Base-by-base conservation (phyloP, 306 rosid species). In the Vigna unguiculata region DNA sequence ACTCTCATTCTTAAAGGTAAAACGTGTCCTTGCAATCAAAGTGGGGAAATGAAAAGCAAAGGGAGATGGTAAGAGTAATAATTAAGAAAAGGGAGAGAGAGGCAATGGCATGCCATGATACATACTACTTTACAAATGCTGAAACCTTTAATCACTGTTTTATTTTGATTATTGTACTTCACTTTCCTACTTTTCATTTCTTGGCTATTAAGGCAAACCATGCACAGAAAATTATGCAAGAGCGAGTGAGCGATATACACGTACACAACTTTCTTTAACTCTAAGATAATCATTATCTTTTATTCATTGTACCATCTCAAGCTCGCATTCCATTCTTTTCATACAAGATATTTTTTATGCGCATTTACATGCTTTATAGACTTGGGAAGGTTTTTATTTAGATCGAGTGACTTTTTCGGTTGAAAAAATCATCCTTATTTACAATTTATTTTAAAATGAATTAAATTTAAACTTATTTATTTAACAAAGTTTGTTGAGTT, bases 321-420 rank as follows among this genome's bases (percentile, higher is more conserved):
- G 17, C 10, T 40, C 38, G 20, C 34, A 64, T 79, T 49, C 51
- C 16, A 72, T 64, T 2, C 83, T 63, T 80, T 20, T 34, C 46
- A 28, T 30, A 4, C 14, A 54, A 54, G 69, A 25, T 10, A 63
- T 4, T 46, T 67, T 49, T 72, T 6, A 60, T 78, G 4, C 16
- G 21, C 43, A 47, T 51, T 51, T 47, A 6, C 9, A 15, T 46
- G 72, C 15, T 14, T n/a, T n/a, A n/a, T n/a, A n/a, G 28, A 25
- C 28, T 25, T 25, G 3, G 28, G 28, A 25, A 25, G 28, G 3
- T 25, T 25, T n/a, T n/a, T n/a, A n/a, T n/a, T n/a, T n/a, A n/a
- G n/a, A n/a, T n/a, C n/a, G 30, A 28, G 1, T 28, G 0, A 28
- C 30, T 28, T 28, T 28, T 28, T 28, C 30, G 5, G 30, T 28